Conservation (phyloP, 139 green algal species). For the Pseudopediastrum boryanum region DNA sequence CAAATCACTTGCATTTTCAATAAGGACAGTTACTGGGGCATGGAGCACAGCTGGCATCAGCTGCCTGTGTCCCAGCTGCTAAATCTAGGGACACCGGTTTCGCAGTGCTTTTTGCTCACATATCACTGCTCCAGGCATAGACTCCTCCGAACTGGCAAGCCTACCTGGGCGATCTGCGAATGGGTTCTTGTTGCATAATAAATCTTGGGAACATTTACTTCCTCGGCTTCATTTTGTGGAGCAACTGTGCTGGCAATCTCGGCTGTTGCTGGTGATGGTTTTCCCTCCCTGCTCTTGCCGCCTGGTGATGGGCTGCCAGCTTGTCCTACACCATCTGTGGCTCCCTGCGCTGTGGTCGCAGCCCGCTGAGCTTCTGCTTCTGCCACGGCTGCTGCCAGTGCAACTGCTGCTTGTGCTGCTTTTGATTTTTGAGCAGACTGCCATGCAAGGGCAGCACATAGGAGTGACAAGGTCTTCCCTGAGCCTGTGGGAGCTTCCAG, state of each 20-base stretch:
- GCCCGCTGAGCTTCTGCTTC: background rate
- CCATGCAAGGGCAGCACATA: slow-evolving; percentile 67
- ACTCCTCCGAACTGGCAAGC: background rate
- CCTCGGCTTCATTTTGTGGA: slow-evolving; percentile 13
- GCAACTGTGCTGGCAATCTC: slow-evolving; percentile 5
- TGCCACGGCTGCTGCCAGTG: background rate
- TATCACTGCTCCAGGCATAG: too few relatives aligned
- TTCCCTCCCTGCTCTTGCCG: too few relatives aligned
- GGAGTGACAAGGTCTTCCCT: slow-evolving; percentile 92
- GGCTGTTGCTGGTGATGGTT: slow-evolving; percentile 48
- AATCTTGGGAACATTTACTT: slow-evolving; percentile 54
- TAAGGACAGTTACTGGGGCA: too few relatives aligned
- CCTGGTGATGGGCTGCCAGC: too few relatives aligned
- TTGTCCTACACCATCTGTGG: too few relatives aligned
- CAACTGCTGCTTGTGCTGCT: background rate
- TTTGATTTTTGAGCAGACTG: background rate
- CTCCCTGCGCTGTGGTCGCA: too few relatives aligned
- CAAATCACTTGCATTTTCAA: too few relatives aligned
- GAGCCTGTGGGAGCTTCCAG: slow-evolving; percentile 63
- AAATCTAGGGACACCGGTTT: too few relatives aligned
- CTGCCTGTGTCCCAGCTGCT: too few relatives aligned
- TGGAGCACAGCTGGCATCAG: too few relatives aligned
- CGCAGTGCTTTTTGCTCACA: too few relatives aligned
- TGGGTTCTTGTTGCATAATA: slow-evolving; percentile 92
- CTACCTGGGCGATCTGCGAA: slow-evolving; percentile 92